Evolutionary conservation across 2,329 filamentous ascomycete species (phyloP), one percentile per base, ranked within the genome.

Genomic region (Paecilomyces sp.): DNA sequence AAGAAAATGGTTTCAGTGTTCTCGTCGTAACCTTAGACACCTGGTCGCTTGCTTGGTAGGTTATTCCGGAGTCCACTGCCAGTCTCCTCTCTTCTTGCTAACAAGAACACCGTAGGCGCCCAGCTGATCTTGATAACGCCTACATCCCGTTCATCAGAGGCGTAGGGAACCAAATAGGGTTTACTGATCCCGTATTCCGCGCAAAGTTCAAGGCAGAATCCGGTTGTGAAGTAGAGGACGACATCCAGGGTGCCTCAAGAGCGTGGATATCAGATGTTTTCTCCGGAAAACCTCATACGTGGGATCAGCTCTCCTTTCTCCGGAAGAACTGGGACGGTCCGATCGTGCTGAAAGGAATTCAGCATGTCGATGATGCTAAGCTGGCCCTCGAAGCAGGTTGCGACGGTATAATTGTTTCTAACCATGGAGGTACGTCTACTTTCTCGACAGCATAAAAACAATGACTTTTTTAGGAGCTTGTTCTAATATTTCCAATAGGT

Each of bases 1-100:
- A 84, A 67, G 77, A 74, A 0, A 81, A 77, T 33, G 88, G 88
- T 0, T 91, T 81, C 73, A 80, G 79, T 34, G 86, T 85, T 0
- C 78, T 91, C 0, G 83, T 91, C 6, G 85, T 92, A 0, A 92
- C 89, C 0, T 77, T 91, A 0, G 89, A 92, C 71, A 91, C 88
- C 0, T 89, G 85, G 73, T 81, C 81, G 12, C 78, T 91, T 36
- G 83, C 82, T 0, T 92, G 88, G 87, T 62, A 60, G 57, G 58
- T 11, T 47, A 28, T 25, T 12, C 15, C 8, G 7, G 15, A 8
- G 6, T 18, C 7, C 6, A 8, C 15, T 47, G 18, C 18, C 41
- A 18, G 8, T 18, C n/a, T 22, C n/a, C n/a, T 18, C n/a, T 3
- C 9, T 15, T 47, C 4, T 8, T 47, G 18, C 41, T 47, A 47